Base-by-base conservation (phyloP, 169 alveolate genomes). In the Ichthyophthirius multifiliis region DNA sequence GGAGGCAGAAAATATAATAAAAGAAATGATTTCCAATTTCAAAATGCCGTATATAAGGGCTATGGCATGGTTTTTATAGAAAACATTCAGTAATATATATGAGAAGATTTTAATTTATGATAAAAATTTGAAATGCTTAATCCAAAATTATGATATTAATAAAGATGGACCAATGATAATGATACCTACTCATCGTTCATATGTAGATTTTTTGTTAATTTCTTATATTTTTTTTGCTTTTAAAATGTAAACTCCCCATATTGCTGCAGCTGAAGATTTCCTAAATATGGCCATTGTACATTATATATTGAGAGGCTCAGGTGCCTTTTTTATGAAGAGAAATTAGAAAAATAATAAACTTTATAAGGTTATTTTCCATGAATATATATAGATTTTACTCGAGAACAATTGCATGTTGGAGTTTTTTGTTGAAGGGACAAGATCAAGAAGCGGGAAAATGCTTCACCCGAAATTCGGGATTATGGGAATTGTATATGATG, bases 191-290 rank as follows among this genome's bases (percentile, higher is more conserved):
- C 95, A 93, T 74, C 75, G 96, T 76, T 85, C 93, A 9, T 93
- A 93, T 62, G 82, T 93, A n/a, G 96, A 93, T 47, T 93, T 93
- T 78, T 71, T 93, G 23, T 65, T 93, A n/a, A 65, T 93, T 18
- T 80, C 92, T 34, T 85, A 88, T 43, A 85, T 93, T 16, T 85
- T 93, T 34, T 90, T 77, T 43, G 75, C 85, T 12, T 89, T 84
- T 44, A 82, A 83, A 31, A 86, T 93, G 23, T 82, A 90, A 83
- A 71, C 86, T 9, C 96, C 96, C 1, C 92, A 87, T 44, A 89
- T 93, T 34, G 93, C 94, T 55, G 92, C 94, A 15, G 94, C 92
- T 20, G 95, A 93, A 34, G 94, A 93, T 44, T 93, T 93, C 80
- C 71, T 93, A 23, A 78, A 87, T 10, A 89, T 93, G 41, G 78